These are phyloP conservation scores for Tricladium varicosporioides DNA, from an alignment of 2,329 filamentous ascomycete genomes.

Conservation along the genomic window DNA sequence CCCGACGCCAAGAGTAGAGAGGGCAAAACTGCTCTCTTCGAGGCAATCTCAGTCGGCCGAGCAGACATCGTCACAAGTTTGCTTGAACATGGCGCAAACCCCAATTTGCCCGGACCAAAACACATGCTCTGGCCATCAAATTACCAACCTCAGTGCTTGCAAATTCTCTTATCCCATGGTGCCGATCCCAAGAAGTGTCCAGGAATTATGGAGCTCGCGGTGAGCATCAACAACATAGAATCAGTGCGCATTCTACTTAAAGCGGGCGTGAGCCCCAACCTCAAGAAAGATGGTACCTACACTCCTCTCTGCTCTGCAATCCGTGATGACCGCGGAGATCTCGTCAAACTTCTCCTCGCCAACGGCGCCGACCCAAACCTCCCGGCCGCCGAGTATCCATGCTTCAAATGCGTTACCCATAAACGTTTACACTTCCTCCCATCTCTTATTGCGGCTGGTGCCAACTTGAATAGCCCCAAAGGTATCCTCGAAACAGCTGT, in stretches of 20 bases:
- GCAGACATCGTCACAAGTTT: constrained; percentile 54
- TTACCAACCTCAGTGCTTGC: constrained; percentile 56
- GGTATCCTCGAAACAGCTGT: constrained; percentile 67
- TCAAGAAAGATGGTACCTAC: constrained; percentile 64
- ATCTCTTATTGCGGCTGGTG: constrained; percentile 57
- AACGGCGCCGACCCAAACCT: constrained; percentile 51
- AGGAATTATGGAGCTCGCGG: constrained; percentile 62
- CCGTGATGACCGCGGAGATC: constrained; percentile 61
- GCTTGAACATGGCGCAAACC: constrained; percentile 59
- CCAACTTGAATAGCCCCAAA: constrained; percentile 56
- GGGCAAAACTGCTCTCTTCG: constrained; percentile 62
- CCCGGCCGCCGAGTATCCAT: constrained; percentile 61
- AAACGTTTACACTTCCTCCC: constrained; percentile 60
- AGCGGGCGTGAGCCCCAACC: constrained; percentile 58
- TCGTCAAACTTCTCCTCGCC: constrained; percentile 57
- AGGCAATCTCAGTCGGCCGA: constrained; percentile 55
- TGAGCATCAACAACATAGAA: constrained; percentile 62
- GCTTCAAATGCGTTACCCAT: constrained; percentile 68
- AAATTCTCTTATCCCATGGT: constrained; percentile 56
- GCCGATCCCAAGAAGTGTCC: constrained; percentile 59
- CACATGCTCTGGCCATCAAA: constrained; percentile 66
- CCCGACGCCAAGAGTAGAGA: constrained; percentile 58
- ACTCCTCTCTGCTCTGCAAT: constrained; percentile 68
- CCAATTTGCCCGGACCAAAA: constrained; percentile 67
- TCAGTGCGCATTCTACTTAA: constrained; percentile 56